Evolutionary conservation across 306 rosid genomes (phyloP).

Genomic region (Mucuna pruriens): DNA sequence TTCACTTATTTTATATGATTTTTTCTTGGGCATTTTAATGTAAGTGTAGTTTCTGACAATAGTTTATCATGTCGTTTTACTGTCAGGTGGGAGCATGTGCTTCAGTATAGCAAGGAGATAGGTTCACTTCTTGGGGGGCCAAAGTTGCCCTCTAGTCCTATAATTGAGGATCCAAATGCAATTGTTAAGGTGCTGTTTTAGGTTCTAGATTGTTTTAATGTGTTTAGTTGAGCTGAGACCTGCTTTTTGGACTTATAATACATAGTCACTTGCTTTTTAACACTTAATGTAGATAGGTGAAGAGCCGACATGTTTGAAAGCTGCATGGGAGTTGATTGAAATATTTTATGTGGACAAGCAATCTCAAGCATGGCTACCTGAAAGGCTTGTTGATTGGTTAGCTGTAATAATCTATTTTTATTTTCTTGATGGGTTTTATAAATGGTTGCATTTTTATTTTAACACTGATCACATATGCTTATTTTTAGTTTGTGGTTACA

Average conservation of each 20-base stretch:
- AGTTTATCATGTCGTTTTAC: conserved; percentile 23
- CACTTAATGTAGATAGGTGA: conserved; percentile 61
- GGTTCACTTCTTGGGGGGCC: conserved; percentile 65
- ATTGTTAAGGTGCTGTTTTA: conserved; percentile 59
- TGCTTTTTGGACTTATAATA: conserved; percentile 26
- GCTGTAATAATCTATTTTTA: conserved; percentile 70
- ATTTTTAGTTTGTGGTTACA: conserved; percentile 32
- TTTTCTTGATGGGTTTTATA: conserved; percentile 22
- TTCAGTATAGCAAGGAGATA: conserved; percentile 88
- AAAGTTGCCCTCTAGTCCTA: conserved; percentile 48
- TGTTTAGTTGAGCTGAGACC: neutral
- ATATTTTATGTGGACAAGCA: conserved; percentile 90
- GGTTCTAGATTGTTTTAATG: conserved; percentile 12
- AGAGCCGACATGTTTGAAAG: conserved; percentile 81
- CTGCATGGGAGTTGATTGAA: conserved; percentile 96
- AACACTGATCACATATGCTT: conserved; percentile 1
- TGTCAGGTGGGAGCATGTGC: conserved; percentile 89
- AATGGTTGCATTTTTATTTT: conserved; percentile 27
- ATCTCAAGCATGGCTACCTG: conserved; percentile 87
- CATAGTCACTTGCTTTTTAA: neutral
- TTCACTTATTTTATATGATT: neutral
- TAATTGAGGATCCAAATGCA: conserved; percentile 65
- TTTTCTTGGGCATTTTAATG: conserved; percentile 11
- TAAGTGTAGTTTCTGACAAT: neutral
- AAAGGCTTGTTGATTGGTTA: conserved; percentile 96